phyloP scores from a whole-genome alignment of 805 yeast species.

The Metschnikowia shivogae region DNA sequence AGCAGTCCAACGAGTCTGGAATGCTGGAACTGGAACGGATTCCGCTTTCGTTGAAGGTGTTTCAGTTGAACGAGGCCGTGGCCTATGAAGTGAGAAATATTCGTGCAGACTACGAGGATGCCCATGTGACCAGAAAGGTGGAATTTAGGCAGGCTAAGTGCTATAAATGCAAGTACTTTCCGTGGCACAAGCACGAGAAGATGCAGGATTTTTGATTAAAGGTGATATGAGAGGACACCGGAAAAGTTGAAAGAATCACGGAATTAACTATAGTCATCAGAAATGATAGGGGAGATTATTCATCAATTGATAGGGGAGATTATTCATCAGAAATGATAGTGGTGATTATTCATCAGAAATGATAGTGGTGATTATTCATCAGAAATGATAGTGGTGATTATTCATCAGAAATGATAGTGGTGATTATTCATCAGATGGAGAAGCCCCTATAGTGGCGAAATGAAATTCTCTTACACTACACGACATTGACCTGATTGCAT shows the following conservation, averaged over 20 bases:
- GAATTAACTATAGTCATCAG: no score
- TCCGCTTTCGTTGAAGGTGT: conserved; percentile 9
- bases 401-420: no score
- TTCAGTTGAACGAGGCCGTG: conserved; percentile 14
- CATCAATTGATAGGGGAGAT: no score
- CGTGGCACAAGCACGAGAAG: conserved; percentile 14
- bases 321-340: no score
- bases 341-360: no score
- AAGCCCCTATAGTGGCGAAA: no score
- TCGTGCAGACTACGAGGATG: conserved; percentile 11
- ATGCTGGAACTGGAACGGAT: background rate
- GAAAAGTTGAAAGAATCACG: background rate
- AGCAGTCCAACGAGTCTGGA: background rate
- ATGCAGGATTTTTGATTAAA: background rate
- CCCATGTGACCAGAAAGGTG: conserved; percentile 9
- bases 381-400: no score
- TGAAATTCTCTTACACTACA: no score
- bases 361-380: no score
- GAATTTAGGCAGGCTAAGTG: conserved; percentile 11
- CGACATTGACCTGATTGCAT: no score
- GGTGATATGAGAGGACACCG: background rate
- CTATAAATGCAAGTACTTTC: conserved; percentile 14
- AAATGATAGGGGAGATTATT: no score
- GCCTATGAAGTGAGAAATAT: conserved; percentile 13
- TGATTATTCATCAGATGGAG: no score